These are phyloP conservation scores for Leccinum incarnatum DNA, from an alignment of 768 basidiomycete species.

Conservation along the genomic window DNA sequence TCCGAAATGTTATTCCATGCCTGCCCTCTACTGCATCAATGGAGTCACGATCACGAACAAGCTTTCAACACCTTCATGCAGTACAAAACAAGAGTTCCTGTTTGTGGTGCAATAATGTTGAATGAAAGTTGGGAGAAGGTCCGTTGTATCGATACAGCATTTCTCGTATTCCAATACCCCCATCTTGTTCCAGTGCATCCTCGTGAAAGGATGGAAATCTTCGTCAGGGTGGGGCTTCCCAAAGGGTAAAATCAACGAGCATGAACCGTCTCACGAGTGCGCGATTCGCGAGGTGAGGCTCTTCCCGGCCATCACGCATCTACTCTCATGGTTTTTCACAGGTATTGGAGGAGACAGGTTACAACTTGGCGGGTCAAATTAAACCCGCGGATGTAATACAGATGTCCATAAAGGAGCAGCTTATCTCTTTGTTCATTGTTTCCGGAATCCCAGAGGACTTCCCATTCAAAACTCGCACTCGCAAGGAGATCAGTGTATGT, in stretches of 20 bases:
- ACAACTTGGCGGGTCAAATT: slow-evolving; percentile 72
- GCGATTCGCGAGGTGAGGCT: slow-evolving; percentile 83
- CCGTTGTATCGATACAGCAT: slow-evolving; percentile 9
- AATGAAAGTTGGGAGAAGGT: slow-evolving; percentile 94
- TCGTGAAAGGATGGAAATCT: slow-evolving; percentile 98
- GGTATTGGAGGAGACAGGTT: slow-evolving; percentile 98
- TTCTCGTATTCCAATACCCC: slow-evolving; percentile 9
- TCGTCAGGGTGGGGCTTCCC: slow-evolving; percentile 99
- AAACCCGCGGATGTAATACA: slow-evolving; percentile 71
- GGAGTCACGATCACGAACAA: slow-evolving; percentile 81
- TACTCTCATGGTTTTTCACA: slow-evolving; percentile 33
- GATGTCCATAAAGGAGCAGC: slow-evolving; percentile 86
- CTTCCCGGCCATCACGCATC: background rate
- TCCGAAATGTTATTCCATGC: slow-evolving; percentile 86
- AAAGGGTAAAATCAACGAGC: slow-evolving; percentile 98
- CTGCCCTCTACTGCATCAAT: slow-evolving; percentile 79
- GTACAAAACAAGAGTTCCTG: slow-evolving; percentile 95
- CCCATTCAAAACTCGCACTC: slow-evolving; percentile 87
- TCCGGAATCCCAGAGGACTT: slow-evolving; percentile 85
- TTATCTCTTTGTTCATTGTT: slow-evolving; percentile 88
- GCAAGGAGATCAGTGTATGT: slow-evolving; percentile 96
- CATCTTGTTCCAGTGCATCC: slow-evolving; percentile 63
- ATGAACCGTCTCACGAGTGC: slow-evolving; percentile 79
- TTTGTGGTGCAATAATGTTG: slow-evolving; percentile 96
- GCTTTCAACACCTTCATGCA: slow-evolving; percentile 89